Base-by-base conservation (phyloP, 768 basidiomycete genomes). In the Termitomyces sp. region DNA sequence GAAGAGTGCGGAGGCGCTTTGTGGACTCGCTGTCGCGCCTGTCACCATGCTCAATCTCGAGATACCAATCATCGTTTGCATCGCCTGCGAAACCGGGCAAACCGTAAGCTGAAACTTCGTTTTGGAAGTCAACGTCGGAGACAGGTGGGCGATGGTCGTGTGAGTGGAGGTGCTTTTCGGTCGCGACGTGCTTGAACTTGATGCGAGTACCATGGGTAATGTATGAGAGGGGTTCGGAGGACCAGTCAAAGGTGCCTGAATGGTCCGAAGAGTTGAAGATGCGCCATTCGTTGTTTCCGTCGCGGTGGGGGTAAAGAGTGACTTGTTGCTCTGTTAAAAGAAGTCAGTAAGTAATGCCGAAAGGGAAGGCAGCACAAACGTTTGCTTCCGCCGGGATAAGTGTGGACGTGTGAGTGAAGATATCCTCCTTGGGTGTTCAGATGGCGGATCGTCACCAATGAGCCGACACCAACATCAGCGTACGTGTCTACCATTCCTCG, bases 361-460 rank as follows among this genome's bases (percentile, higher is more conserved):
- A 32, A 2, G 42, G 24, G 50, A 45, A 40, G 18, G 46, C 1
- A 52, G 24, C 28, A 15, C 49, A 9, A 69, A 97, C 96, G 97
- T 74, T 91, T 84, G 70, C 91, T 94, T 28, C 97, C 97, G 38
- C 80, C 83, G 0, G 96, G 97, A 69, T 96, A 99, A 55, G 84
- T 86, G 70, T 96, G 94, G 1, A 84, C 61, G 74, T 99, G 97
- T 0, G 97, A 98, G 73, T 99, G 97, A 13, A 99, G 78, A 72
- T 98, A 99, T n/a, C 97, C 97, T 32, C 97, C 97, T 74, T 99
- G 96, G 0, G 97, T 99, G 70, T 98, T 94, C 50, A 95, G 75
- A 70, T 98, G 97, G 53, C 95, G 89, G 40, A 99, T 81, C 2
- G 90, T 81, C 42, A 99, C 78, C 46, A 81, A 77, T 0, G 95